phyloP scores from a whole-genome alignment of 2,329 filamentous ascomycete genomes.

The Pestalotiopsis sp. region DNA sequence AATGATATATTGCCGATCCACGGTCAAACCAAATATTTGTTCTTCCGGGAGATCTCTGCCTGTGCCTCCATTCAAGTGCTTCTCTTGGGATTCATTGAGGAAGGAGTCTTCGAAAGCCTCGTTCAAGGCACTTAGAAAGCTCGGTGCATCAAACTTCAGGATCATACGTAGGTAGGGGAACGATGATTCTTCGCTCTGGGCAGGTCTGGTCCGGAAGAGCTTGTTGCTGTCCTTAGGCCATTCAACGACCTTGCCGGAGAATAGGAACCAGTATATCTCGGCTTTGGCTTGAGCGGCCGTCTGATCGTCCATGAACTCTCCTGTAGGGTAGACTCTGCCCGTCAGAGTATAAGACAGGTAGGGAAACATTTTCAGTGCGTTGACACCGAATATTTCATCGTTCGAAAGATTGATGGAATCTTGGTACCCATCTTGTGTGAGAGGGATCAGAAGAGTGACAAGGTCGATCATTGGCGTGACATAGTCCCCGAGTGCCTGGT shows the following conservation, averaged over 20 bases:
- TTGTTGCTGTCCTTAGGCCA: constrained; percentile 72
- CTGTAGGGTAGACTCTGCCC: constrained; percentile 88
- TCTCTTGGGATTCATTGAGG: constrained; percentile 77
- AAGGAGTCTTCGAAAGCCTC: constrained; percentile 97
- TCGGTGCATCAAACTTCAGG: constrained; percentile 85
- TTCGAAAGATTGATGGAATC: constrained; percentile 56
- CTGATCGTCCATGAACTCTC: constrained; percentile 72
- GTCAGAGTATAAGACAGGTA: constrained; percentile 93
- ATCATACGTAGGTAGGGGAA: constrained; percentile 87
- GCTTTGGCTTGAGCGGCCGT: constrained; percentile 78
- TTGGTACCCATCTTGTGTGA: constrained; percentile 59
- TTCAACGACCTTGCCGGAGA: constrained; percentile 76
- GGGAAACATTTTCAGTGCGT: constrained; percentile 89
- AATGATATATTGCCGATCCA: constrained; percentile 90
- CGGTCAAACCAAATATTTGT: constrained; percentile 68
- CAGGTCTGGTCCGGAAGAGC: constrained; percentile 62
- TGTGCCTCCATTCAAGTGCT: constrained; percentile 56
- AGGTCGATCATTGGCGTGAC: constrained; percentile 89
- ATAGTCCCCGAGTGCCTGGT: constrained; percentile 84
- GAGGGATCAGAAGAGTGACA: constrained; percentile 65
- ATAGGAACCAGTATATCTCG: constrained; percentile 90
- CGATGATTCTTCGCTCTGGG: constrained; percentile 64
- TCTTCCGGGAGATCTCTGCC: constrained; percentile 62
- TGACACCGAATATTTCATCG: constrained; percentile 64
- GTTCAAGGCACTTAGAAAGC: constrained; percentile 92